Percentiles rank a stretch among this genome's conserved stretches.
Conservation (phyloP, 2,329 filamentous ascomycete genomes). For the Ophiostoma ulmi region DNA sequence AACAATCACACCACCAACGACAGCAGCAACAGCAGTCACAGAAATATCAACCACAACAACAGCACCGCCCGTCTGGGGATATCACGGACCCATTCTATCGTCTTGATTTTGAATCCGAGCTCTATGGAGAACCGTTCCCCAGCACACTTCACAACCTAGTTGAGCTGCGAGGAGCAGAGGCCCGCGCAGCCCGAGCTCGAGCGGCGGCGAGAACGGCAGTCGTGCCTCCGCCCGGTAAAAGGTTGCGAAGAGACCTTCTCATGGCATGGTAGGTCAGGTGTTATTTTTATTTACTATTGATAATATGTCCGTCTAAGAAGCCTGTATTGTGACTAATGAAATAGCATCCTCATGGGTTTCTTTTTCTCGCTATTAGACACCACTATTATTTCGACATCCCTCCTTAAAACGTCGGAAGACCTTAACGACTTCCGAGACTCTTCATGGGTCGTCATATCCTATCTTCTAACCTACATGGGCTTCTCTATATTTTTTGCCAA, state of each 20-base stretch:
- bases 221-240: slow-evolving; percentile 12
- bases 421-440: slow-evolving; percentile 27
- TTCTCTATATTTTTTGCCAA: slow-evolving; percentile 31
- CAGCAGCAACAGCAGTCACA: slow-evolving; percentile 2
- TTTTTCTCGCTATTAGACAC: slow-evolving; percentile 30
- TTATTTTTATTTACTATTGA: neutral
- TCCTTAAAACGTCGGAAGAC: slow-evolving; percentile 27
- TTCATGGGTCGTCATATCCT: slow-evolving; percentile 29
- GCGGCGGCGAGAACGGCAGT: neutral
- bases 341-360: slow-evolving; percentile 28
- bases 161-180: slow-evolving; percentile 23
- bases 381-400: slow-evolving; percentile 30
- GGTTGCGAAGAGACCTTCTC: slow-evolving; percentile 20
- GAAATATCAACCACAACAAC: neutral
- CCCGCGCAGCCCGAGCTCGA: slow-evolving; percentile 19
- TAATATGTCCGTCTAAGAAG: too few relatives aligned
- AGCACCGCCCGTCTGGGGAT: neutral
- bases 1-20: slow-evolving; percentile 6
- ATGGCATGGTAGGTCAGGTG: slow-evolving; percentile 24
- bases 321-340: neutral
- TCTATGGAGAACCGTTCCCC: slow-evolving; percentile 21
- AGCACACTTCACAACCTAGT: slow-evolving; percentile 20
- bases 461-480: slow-evolving; percentile 30
- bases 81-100: slow-evolving; percentile 16
- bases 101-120: slow-evolving; percentile 21